Evolutionary conservation across 2,329 filamentous ascomycete genomes (phyloP), one percentile per base, ranked within the genome.

Genomic region (Fusarium hostae): DNA sequence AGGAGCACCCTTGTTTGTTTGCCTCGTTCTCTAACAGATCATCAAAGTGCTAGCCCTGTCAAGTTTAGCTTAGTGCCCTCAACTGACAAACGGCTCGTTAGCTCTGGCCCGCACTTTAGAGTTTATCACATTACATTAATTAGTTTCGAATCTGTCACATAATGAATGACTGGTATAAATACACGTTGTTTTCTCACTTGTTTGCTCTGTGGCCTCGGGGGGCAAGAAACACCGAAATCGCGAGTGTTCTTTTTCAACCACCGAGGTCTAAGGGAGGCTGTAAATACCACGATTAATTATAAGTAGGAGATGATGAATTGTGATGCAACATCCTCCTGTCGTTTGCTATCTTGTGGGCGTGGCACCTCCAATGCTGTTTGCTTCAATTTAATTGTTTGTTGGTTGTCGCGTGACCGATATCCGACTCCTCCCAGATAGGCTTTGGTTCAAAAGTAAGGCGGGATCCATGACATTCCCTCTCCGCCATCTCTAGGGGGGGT

Each of bases 61-160:
- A 52, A 40, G 48, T 40, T 12, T 52, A 52, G 48, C 48, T 52
- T 37, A 40, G 48, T 26, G 18, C 13, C 48, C 48, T 52, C 34
- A 52, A 52, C 48, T 52, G 48, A 40, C 48, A 28, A 28, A 39
- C 34, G 34, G 34, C 34, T 26, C 16, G 24, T 52, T 28, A 39
- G 32, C 34, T 39, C 13, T 52, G 48, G 22, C 34, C 48, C 48
- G 48, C 48, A 39, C 24, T 52, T 52, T 40, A 52, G 48, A 52
- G 24, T 52, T 52, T 16, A n/a, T 52, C 48, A 40, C 48, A 28
- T 52, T 52, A 13, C 7, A 10, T 26, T 26, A 26, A 52, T 52
- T 52, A 28, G 48, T 52, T 52, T 52, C 48, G 24, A 12, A 39
- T 40, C 34, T 10, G 48, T 52, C 48, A 52, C 48, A 52, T 37